phyloP scores from a whole-genome alignment of 345 rosid species.

The Microthlaspi erraticum region DNA sequence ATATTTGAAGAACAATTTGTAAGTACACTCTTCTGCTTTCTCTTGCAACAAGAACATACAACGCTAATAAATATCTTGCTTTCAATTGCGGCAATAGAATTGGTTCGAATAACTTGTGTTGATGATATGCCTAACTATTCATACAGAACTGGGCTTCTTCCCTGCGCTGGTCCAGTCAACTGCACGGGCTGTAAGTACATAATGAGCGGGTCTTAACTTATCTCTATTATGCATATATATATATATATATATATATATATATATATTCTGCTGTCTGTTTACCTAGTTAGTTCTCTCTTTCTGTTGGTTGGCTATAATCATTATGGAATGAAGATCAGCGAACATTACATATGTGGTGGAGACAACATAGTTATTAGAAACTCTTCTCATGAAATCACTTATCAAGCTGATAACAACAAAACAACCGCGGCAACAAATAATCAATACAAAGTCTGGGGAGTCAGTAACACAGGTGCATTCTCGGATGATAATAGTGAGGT shows the following conservation, averaged over 20 bases:
- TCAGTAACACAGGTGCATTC: constrained; percentile 39
- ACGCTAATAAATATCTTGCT: neutral
- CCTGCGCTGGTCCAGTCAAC: constrained; percentile 10
- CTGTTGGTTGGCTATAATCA: neutral
- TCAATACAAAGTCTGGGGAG: constrained; percentile 16
- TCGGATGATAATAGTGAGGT: neutral
- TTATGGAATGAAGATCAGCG: constrained; percentile 20
- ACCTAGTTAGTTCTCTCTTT: neutral
- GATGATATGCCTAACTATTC: constrained; percentile 8
- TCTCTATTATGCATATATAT: neutral
- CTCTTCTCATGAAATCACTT: neutral
- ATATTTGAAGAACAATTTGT: constrained; percentile 25
- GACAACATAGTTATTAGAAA: neutral
- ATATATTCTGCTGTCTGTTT: neutral
- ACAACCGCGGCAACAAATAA: neutral
- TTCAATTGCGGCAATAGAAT: neutral
- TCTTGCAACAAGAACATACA: constrained; percentile 7
- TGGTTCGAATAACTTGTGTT: neutral
- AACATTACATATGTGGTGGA: constrained; percentile 36
- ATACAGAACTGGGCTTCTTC: constrained; percentile 29
- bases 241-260: no score
- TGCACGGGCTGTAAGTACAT: constrained; percentile 11
- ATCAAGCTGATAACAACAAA: constrained; percentile 22
- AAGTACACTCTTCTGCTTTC: neutral
- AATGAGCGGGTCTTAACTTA: neutral